Base-by-base conservation (phyloP, 1,284 basidiomycete species). In the Pyrrhoderma lamaoense region DNA sequence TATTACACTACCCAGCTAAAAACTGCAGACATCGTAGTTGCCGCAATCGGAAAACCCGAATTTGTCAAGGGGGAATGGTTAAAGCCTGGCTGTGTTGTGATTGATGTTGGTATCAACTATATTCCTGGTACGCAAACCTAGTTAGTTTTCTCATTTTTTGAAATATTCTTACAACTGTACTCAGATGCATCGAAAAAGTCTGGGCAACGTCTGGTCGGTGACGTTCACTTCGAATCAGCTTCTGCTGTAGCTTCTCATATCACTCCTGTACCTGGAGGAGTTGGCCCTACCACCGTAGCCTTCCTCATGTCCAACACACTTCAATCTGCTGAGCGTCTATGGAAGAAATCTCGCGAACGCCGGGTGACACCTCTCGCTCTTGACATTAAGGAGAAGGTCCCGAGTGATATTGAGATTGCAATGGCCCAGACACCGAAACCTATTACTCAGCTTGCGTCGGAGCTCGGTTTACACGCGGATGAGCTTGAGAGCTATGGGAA, bases 281-380 rank as follows among this genome's bases (percentile, higher is more conserved):
- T 99, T 50, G 96, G 96, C 19, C 96, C 96, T 25, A 97, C 98
- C 95, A 99, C 96, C 8, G 96, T 99, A 55, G 96, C 96, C 39
- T 81, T 98, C 77, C 84, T 99, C 59, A 98, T 99, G 95, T 80
- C 85, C 64, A 99, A 99, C 71, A 95, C 95, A 0, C 74, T 93
- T 58, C 72, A 76, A 57, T 88, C 91, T 49, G 93, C 95, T 27
- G 80, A 91, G 67, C 82, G 89, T 55, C 73, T 84, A 49, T 93
- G 85, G 76, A 77, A 88, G 59, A 72, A 79, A 46, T 69, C 76
- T 37, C 80, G 85, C 47, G 65, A 74, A 18, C 77, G 82, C 55
- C 84, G 78, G 59, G 70, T 96, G 65, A 85, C 78, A 59, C 91
- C 92, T 8, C 79, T 98, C 57, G 80, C 80, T 50, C 77, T 98